Evolutionary conservation across 192 early-diverging fungal species (phyloP), one percentile per base, ranked within the genome.

Genomic region (Gaertneriomyces sp.): DNA sequence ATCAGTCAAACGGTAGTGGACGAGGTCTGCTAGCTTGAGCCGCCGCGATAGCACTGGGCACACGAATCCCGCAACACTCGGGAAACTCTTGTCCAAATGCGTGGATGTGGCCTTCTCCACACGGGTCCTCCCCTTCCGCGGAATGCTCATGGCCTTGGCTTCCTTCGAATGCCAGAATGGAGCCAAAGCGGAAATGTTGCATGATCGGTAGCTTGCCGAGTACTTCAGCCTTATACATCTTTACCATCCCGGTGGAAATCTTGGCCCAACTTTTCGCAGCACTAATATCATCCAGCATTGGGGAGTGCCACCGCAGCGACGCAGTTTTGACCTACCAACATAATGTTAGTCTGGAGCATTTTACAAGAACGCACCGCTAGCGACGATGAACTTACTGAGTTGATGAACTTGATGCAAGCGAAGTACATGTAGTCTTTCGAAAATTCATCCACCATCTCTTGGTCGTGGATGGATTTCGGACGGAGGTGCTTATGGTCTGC

Each of bases 361-460:
- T 12, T 40, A 16, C 47, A 20, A 54, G 16, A 12, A 40, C 19
- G 12, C 12, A 14, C 45, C 8, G 43, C 40, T 4, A 14, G 43
- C 44, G 7, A 6, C 19, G 55, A 72, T 40, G 60, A 65, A 56
- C 81, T 70, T 75, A 91, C 87, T 53, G 84, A 84, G 64, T 94
- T 93, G 73, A 97, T 95, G 69, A 95, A 95, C 60, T 89, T 77
- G 63, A 98, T 92, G 74, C 93, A 93, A 8, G 89, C 87, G 42
- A 98, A 83, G 76, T 98, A 98, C 90, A 97, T 94, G 80, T 95
- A 98, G 55, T 91, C 87, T 62, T 89, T 83, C 20, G 90, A 85
- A 66, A 90, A 96, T 76, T 95, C 89, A 6, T 91, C 89, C 1
- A 98, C 81, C 9, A 93, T 87, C 45, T 97, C 95, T 4, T 72